Base-by-base conservation (phyloP, 176 grass and related monocot genomes). In the Urochloa ruziziensis region DNA sequence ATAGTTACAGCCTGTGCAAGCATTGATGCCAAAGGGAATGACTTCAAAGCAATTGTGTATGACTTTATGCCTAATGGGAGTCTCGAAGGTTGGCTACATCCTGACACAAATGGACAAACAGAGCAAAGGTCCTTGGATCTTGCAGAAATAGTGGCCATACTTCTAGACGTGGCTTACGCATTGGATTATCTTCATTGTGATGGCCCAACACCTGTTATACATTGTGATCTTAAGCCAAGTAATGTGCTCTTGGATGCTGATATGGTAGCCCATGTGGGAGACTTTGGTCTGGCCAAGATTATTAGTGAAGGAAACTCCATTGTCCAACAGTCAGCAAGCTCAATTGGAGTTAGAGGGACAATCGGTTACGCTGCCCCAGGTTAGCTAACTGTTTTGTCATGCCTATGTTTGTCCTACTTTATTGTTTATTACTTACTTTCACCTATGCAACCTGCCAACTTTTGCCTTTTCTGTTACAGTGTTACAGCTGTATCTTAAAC, bases 31-130 rank as follows among this genome's bases (percentile, higher is more conserved):
- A 77, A 7, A 4, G 83, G 88, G 2, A 69, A 90, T 82, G 74
- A 90, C 7, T 90, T 90, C 71, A 82, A 69, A 77, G 70, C 88
- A 62, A 75, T 90, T 37, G 62, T 90, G 13, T 82, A 60, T 43
- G 77, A 90, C 16, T 43, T 70, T 14, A 76, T 77, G 77, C 59
- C 43, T 0, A 89, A 77, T 69, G 33, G 48, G 2, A 64, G 37
- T 29, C 15, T 90, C 21, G 75, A 90, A 16, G 62, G 59, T 16
- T 90, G 88, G 83, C 28, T 90, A 12, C 88, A 86, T 64, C 46
- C 29, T 39, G 73, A 77, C 0, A 14, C 57, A 17, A 57, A 57
- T 32, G 14, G 37, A 5, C 80, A 32, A 14, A 2, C 53, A 33
- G 67, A 66, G 0, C 18, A n/a, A 2, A 53, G 6, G 5, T 4